Conservation (phyloP, 139 green algal species). For the Pseudopediastrum boryanum region DNA sequence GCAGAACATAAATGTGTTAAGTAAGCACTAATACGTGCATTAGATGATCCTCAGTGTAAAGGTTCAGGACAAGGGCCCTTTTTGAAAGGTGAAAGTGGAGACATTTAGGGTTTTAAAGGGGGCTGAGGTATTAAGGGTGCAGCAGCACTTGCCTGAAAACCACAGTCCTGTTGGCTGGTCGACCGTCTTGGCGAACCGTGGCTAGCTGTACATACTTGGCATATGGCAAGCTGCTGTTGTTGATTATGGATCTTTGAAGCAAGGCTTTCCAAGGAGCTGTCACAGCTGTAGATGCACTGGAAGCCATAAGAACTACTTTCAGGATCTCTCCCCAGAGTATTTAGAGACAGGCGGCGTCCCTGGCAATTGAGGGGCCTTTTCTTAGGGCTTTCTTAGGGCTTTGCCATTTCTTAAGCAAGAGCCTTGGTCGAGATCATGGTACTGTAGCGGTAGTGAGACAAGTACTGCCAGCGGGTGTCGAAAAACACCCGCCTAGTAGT, state of each 20-base stretch:
- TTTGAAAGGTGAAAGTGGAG: background rate
- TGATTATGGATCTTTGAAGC: constrained; percentile 24
- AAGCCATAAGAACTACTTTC: background rate
- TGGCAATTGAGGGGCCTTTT: background rate
- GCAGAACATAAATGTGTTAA: background rate
- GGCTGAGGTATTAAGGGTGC: background rate
- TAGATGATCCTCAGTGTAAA: background rate
- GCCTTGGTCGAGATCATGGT: background rate
- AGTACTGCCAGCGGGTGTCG: too few relatives aligned
- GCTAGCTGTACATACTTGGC: constrained; percentile 79
- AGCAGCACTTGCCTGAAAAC: constrained; percentile 58
- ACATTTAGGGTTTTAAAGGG: background rate
- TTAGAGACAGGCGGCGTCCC: background rate
- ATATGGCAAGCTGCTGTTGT: constrained; percentile 36
- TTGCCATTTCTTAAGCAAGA: background rate
- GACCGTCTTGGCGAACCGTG: constrained; percentile 69
- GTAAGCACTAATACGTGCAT: background rate
- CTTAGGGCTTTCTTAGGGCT: background rate
- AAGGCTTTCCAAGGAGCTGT: constrained; percentile 27
- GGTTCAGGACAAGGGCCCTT: background rate
- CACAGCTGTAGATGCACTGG: background rate
- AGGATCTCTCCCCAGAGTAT: background rate
- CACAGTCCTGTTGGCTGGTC: constrained; percentile 77
- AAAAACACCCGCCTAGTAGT: too few relatives aligned
- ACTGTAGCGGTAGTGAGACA: too few relatives aligned